phyloP scores from a whole-genome alignment of 73 alveolate genomes.

The Paramecium pentaurelia region DNA sequence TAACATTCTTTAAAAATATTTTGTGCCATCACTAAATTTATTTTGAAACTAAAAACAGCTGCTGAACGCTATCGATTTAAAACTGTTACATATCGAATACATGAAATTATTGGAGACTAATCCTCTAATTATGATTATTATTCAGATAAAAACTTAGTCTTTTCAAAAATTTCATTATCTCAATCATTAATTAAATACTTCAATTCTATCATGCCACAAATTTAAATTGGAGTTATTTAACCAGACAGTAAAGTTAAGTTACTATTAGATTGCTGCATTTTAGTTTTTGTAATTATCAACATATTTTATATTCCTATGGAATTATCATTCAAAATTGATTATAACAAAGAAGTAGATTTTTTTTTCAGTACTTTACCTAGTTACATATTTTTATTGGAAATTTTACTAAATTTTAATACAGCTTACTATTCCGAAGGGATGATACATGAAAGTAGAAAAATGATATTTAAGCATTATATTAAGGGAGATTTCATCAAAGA shows the following conservation, averaged over 20 bases:
- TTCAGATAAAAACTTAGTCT: neutral
- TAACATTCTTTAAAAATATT: neutral
- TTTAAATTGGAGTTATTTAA: neutral
- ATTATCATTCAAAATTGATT: neutral
- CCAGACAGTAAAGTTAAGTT: neutral
- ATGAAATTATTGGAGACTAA: neutral
- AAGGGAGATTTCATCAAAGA: neutral
- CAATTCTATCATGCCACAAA: neutral
- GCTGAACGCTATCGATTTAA: conserved; percentile 1
- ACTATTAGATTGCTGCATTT: neutral
- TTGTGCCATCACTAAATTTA: neutral
- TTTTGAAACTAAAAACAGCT: neutral
- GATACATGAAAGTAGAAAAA: neutral
- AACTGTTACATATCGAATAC: neutral
- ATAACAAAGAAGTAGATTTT: neutral
- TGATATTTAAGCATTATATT: neutral
- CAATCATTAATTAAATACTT: neutral
- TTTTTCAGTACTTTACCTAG: neutral
- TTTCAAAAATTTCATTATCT: neutral
- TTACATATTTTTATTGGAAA: neutral
- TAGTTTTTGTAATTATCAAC: neutral
- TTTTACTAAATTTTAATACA: neutral
- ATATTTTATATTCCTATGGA: conserved; percentile 6
- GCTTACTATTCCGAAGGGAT: neutral
- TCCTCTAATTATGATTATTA: neutral